Evolutionary conservation across 495 filamentous ascomycete species (phyloP).

Genomic region (Corynascus novoguineensis): DNA sequence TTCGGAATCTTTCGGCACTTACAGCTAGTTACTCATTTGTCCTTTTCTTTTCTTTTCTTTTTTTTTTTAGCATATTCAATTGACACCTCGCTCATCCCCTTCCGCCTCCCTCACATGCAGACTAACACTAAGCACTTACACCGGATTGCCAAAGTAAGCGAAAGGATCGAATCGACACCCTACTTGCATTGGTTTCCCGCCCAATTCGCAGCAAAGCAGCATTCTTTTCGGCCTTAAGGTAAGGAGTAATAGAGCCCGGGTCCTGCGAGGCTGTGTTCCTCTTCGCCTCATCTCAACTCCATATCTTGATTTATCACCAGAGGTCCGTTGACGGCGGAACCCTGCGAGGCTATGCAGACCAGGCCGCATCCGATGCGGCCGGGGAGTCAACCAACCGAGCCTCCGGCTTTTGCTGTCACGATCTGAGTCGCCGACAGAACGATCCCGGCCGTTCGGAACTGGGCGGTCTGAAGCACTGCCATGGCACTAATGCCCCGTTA

Average conservation of each 20-base stretch:
- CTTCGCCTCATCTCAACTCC: neutral
- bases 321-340: neutral
- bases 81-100: neutral
- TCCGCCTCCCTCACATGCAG: neutral
- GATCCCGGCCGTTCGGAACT: neutral
- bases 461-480: neutral
- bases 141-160: neutral
- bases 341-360: neutral
- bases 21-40: no score
- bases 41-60: no score
- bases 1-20: no score
- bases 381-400: neutral
- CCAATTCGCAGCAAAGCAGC: neutral
- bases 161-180: neutral
- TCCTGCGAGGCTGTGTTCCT: no score
- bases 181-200: neutral
- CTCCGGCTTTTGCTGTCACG: neutral
- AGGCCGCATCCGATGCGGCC: constrained; percentile 4
- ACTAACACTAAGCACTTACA: no score
- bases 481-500: neutral
- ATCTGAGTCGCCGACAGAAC: neutral
- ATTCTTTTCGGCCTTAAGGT: neutral
- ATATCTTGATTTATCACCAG: neutral
- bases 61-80: no score
- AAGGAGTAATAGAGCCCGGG: neutral